phyloP scores from a whole-genome alignment of 371 early-diverging fungal species.

The Nosema muscidifuracis region DNA sequence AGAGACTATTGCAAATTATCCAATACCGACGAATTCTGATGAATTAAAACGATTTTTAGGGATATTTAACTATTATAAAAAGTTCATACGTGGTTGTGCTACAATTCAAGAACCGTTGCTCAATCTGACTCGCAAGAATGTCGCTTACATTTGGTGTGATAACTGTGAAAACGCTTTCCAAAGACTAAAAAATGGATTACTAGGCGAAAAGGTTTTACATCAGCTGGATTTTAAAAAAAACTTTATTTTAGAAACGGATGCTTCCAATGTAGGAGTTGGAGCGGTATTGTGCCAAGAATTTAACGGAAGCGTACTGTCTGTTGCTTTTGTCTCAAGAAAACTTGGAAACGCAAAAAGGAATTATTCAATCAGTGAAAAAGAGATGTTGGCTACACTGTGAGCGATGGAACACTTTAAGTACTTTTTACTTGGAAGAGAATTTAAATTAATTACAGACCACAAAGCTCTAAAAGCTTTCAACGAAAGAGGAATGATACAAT shows the following conservation, averaged over 20 bases:
- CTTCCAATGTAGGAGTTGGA: conserved; percentile 36
- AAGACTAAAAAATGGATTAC: not conserved
- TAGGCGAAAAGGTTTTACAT: not conserved
- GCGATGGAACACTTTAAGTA: conserved; percentile 46
- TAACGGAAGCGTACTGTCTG: not conserved
- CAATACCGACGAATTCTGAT: not conserved
- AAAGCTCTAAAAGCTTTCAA: conserved; percentile 35
- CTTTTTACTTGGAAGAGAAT: conserved; percentile 38
- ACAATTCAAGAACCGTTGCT: not conserved
- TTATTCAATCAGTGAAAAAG: conserved; percentile 38
- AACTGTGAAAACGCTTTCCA: not conserved
- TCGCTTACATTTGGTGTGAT: conserved; percentile 2
- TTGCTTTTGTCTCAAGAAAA: conserved; percentile 14
- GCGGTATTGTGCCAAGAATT: conserved; percentile 43
- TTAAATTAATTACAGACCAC: conserved; percentile 51
- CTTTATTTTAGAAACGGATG: conserved; percentile 47
- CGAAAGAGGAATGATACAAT: conserved; percentile 5
- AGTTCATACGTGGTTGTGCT: conserved; percentile 7
- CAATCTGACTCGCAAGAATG: conserved; percentile 5
- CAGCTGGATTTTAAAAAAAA: conserved; percentile 38
- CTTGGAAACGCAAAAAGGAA: conserved; percentile 33
- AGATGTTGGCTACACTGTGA: conserved; percentile 34
- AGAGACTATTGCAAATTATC: not conserved
- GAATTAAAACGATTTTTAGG: conserved; percentile 26
- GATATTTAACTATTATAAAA: conserved; percentile 28